Base-by-base conservation (phyloP, 805 yeast species). In the Candida loeiensis region DNA sequence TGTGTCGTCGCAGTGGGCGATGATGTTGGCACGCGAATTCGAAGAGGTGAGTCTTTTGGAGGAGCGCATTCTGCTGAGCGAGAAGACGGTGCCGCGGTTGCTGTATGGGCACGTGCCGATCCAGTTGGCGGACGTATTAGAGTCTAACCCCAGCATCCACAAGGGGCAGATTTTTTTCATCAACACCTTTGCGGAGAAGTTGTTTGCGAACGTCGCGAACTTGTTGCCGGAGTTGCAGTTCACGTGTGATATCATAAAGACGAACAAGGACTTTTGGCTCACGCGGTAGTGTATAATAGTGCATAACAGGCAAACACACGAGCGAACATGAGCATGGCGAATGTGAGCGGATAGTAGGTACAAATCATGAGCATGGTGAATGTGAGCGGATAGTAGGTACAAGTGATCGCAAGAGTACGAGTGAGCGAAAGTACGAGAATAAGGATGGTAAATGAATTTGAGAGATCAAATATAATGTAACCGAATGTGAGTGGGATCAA, bases 1-100 rank as follows among this genome's bases (percentile, higher is more conserved):
- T 26, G 77, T 87, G 2, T 82, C 91, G 16, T 76, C 86, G 1
- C 81, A 83, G 63, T 90, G 97, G 97, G 96, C 95, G 4, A 65
- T 77, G 45, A 77, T 82, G n/a, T 71, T 90, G 30, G 74, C 83
- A 1, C 66, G 85, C 46, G 97, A 90, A 61, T 86, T 89, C 50
- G 73, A 70, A 33, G 90, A 85, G 55, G 78, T 87, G 44, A 64
- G 72, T 4, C 58, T 55, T 25, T 65, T 89, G 24, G 82, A 81
- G 43, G 56, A 61, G 17, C 45, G 49, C 36, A 41, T 63, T 25
- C 34, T 39, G 28, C 35, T 21, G 14, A 21, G 13, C 4, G 34
- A 34, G 11, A 34, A 29, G 35, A 43, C 30, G 37, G 39, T 27
- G 12, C 36, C 34, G 32, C 55, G 47, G 33, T 48, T 38, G 25